These are phyloP conservation scores for Starmerella tilneyi DNA, from an alignment of 805 yeast species.

Conservation along the genomic window DNA sequence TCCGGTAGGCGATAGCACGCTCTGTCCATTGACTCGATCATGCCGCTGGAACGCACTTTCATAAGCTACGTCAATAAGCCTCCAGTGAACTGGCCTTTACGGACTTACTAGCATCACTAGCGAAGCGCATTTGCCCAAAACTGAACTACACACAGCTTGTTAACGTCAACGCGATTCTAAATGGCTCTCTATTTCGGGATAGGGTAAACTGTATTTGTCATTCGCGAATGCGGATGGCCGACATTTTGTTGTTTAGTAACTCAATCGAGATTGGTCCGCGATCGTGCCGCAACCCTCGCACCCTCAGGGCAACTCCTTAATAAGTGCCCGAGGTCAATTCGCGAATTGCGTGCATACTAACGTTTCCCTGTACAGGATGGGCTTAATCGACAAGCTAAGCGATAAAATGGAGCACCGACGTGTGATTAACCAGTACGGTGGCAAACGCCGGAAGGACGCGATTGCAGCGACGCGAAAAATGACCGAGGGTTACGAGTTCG, in stretches of 20 bases:
- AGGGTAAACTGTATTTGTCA: too few species aligned
- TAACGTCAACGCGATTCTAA: too few species aligned
- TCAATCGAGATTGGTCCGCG: not conserved
- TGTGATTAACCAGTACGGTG: conserved; percentile 25
- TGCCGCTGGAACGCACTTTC: too few species aligned
- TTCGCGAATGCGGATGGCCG: too few species aligned
- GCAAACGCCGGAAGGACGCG: conserved; percentile 26
- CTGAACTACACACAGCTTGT: too few species aligned
- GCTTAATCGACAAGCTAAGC: conserved; percentile 21
- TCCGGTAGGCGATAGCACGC: too few species aligned
- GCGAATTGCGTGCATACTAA: not conserved
- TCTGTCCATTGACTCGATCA: too few species aligned
- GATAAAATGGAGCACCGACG: conserved; percentile 26
- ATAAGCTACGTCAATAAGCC: too few species aligned
- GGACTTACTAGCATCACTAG: too few species aligned
- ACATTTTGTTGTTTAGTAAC: conserved; percentile 7
- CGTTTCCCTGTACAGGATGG: conserved; percentile 7
- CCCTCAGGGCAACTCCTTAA: conserved; percentile 6
- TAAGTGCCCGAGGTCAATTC: not conserved
- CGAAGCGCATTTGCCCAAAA: too few species aligned
- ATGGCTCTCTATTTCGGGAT: not conserved
- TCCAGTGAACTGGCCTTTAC: too few species aligned
- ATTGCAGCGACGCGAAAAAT: conserved; percentile 22
- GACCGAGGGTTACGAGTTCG: conserved; percentile 27
- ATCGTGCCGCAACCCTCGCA: conserved; percentile 2